Conservation (phyloP, 2,329 filamentous ascomycete genomes). For the Aspergillus cejpii region DNA sequence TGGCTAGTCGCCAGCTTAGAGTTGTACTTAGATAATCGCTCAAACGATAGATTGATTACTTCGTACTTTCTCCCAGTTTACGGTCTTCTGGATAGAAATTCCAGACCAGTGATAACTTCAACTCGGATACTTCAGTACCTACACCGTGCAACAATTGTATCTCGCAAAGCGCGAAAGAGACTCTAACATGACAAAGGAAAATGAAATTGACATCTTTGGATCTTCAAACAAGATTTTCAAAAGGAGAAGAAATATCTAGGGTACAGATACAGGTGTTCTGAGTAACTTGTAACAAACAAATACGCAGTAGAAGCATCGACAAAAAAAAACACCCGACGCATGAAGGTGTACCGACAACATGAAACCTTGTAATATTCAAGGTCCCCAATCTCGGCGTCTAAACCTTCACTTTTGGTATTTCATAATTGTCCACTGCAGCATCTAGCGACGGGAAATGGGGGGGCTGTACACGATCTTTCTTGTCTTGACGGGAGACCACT, state of each 20-base stretch:
- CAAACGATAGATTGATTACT: no score
- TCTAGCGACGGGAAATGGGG: conserved; percentile 45
- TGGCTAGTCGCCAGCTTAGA: no score
- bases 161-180: conserved; percentile 1
- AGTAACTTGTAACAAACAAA: conserved; percentile 35
- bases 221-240: conserved; percentile 37
- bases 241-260: conserved; percentile 38
- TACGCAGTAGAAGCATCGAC: conserved; percentile 27
- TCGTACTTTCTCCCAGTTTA: no score
- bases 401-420: conserved; percentile 27
- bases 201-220: conserved; percentile 36
- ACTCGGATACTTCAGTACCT: not conserved
- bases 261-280: conserved; percentile 40
- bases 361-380: conserved; percentile 23
- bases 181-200: conserved; percentile 19
- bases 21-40: no score
- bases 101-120: not conserved
- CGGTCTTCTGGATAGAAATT: no score
- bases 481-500: conserved; percentile 94
- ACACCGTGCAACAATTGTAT: not conserved
- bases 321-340: conserved; percentile 26
- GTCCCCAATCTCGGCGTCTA: conserved; percentile 19
- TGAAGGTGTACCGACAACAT: conserved; percentile 20
- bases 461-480: conserved; percentile 87
- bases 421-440: conserved; percentile 24